Base-by-base conservation (phyloP, 225 moss, liverwort and hornwort genomes). In the Thuidium tamariscinum region DNA sequence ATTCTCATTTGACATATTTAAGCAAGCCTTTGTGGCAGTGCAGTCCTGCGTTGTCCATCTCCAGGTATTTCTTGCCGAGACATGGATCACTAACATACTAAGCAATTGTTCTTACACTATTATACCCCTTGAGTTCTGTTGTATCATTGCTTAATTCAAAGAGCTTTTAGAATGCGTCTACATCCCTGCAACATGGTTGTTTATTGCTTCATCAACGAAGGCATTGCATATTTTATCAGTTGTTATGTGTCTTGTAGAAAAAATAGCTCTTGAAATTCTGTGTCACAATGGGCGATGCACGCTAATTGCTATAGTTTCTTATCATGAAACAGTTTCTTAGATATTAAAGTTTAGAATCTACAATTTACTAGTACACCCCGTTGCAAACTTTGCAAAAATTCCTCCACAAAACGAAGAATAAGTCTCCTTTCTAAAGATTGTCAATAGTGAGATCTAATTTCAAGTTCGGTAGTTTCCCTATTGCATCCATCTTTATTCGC, bases 11-110 rank as follows among this genome's bases (percentile, higher is more conserved):
- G 96, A 99, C 82, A 99, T 99, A 87, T 99, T 99, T 86, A 99
- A 99, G 93, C 99, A 99, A 91, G 99, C 99, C 48, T 99, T 99
- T 87, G 99, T 99, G 61, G 99, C 99, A 77, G 99, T 99, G 49
- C 99, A 99, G 89, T 99, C 99, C 34, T 99, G 99, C 85, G 99
- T 99, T 84, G 99, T 99, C 84, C 99, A 99, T 87, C 94, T 99
- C 74, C 98, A 98, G 98, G 98, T 96, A 89, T 71, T 55, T 80
- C 68, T 82, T 83, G 81, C 85, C 63, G 44, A 79, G 83, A 74
- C 25, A 80, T 74, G 57, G 65, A 62, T 71, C 39, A 70, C 29
- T 61, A n/a, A 37, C 27, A 63, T 74, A 79, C 37, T 78, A 14
- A 55, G 15, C 42, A 54, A 46, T 75, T 87, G 64, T 69, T 61